Base-by-base conservation (phyloP, 768 basidiomycete species). In the Dioszegia hungarica region DNA sequence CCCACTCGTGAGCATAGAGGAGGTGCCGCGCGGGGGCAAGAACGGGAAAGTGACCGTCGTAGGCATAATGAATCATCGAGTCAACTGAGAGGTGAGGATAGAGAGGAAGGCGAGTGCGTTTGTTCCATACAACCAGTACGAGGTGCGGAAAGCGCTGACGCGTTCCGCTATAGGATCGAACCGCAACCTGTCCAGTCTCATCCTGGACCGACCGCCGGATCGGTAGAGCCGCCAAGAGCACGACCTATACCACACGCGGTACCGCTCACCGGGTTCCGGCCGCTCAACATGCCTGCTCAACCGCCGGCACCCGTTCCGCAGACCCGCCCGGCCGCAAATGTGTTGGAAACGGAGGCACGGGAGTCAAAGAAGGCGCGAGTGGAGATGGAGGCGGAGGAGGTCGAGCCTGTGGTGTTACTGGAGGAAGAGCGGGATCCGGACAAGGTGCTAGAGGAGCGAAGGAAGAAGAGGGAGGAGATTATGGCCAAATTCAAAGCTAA, bases 61-160 rank as follows among this genome's bases (percentile, higher is more conserved):
- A 64, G 59, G 54, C 37, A 58, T 59, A 17, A 24, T 34, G 52
- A 33, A 54, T 20, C 17, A 31, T 20, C 52, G 41, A 31, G 19
- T 33, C 39, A 27, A 19, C 27, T 41, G 41, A 54, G 41, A 45
- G 33, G 89, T 63, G 22, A 86, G 77, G 91, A 93, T 81, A 90
- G 88, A 81, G 91, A 94, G 90, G 93, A 78, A 87, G 91, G 91
- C 49, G 60, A 49, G 54, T 56, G 55, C 62, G 52, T 67, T 43
- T 37, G 11, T 34, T 31, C 47, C 37, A 12, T 22, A 37, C 22
- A 40, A 45, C n/a, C n/a, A n/a, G n/a, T n/a, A n/a, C n/a, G n/a
- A n/a, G n/a, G n/a, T n/a, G n/a, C n/a, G n/a, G n/a, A n/a, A n/a
- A n/a, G n/a, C n/a, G 49, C 50, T 52, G 50, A 52, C 36, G 31